A percentile compares a stretch with the other conserved stretches of the same genome.
phyloP scores from a whole-genome alignment of 225 moss, liverwort and hornwort species.

The Bryum argenteum region DNA sequence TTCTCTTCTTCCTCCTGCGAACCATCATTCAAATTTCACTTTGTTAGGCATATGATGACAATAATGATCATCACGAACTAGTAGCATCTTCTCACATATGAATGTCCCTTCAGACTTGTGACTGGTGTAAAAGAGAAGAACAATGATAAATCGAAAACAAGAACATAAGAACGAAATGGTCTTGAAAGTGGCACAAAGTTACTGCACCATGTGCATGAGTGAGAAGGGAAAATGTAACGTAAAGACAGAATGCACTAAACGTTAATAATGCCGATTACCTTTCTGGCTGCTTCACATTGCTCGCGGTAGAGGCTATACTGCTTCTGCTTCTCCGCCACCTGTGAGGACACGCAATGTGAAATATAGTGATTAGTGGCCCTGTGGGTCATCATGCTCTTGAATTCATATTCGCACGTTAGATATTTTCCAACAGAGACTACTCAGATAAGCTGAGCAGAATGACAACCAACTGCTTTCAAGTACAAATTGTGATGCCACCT shows the following conservation, averaged over 20 bases:
- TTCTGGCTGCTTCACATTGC: slow-evolving; percentile 79
- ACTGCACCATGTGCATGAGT: neutral
- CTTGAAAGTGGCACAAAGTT: neutral
- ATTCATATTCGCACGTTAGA: neutral
- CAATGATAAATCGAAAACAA: neutral
- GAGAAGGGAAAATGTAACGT: neutral
- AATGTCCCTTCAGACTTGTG: neutral
- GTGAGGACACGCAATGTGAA: slow-evolving; percentile 15
- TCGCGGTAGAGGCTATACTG: slow-evolving; percentile 78
- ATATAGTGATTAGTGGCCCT: neutral
- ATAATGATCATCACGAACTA: neutral
- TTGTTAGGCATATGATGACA: neutral
- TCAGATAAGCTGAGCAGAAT: neutral
- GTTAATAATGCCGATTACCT: slow-evolving; percentile 43
- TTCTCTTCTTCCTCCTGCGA: slow-evolving; percentile 84
- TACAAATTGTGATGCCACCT: neutral
- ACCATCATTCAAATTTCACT: neutral
- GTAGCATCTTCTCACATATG: neutral
- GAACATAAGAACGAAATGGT: neutral
- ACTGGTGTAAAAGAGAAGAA: slow-evolving; percentile 1
- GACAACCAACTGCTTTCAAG: neutral
- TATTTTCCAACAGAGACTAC: neutral
- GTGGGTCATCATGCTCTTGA: neutral
- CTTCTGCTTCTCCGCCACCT: slow-evolving; percentile 86
- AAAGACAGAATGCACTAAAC: neutral